Base-by-base conservation (phyloP, 2,329 filamentous ascomycete genomes). In the Ilyonectria robusta region DNA sequence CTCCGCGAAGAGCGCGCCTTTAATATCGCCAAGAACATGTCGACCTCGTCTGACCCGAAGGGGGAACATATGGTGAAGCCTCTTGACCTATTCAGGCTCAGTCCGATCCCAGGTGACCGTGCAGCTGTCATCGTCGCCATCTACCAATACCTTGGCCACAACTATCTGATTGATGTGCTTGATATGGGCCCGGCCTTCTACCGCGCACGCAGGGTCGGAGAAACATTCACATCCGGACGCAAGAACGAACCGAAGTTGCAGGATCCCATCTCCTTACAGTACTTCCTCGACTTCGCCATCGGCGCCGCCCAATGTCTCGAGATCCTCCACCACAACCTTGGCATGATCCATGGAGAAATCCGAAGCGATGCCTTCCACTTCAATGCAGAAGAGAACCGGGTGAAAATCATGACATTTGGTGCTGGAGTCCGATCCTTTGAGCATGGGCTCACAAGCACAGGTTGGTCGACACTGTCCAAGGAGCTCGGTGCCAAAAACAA, bases 351-450 rank as follows among this genome's bases (percentile, higher is more conserved):
- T 75, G 95, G 95, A 50, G 95, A 98, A 81, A 91, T 98, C 57
- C 89, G 95, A 31, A 93, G 91, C 6, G 95, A 98, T 80, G 93
- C 94, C 1, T 98, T 98, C 76, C 94, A 98, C 78, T 97, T 93
- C 83, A 93, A 93, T 73, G 78, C 84, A 15, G 89, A 94, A 51
- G 89, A 88, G 1, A 89, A 90, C 62, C 84, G 86, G 62, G 94
- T 98, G 70, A 94, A 92, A 77, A 86, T 97, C 69, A 88, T 94
- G 69, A 94, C 94, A 62, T 94, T 97, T 77, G 95, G 95, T 13
- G 95, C 94, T 13, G 95, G 95, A 3, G 86, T 94, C 50, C 88
- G 94, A 59, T 93, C 94, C 0, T 98, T 98, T 72, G 95, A 98
- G 80, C 94, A 97, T 81, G 94, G 95, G 5, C 85, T 98, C 56